phyloP scores from a whole-genome alignment of 2,329 filamentous ascomycete species.

The Daldinia sp. region DNA sequence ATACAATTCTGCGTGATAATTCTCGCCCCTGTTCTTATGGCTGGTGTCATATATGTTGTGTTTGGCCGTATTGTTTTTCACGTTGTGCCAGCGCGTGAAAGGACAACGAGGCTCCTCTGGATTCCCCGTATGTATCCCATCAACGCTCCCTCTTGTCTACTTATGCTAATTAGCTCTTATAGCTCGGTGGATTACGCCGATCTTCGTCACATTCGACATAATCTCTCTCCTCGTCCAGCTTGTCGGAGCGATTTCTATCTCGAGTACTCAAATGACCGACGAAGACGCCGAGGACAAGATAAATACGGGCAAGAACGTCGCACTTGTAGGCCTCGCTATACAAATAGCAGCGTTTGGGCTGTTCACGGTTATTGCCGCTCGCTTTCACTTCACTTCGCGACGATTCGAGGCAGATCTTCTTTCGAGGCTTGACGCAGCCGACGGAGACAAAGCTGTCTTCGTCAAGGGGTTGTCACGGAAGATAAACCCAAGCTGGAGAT shows the following conservation, averaged over 20 bases:
- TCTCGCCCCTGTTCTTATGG: slow-evolving; percentile 56
- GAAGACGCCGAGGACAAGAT: slow-evolving; percentile 50
- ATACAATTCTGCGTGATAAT: slow-evolving; percentile 55
- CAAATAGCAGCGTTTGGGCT: slow-evolving; percentile 61
- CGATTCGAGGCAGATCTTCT: slow-evolving; percentile 51
- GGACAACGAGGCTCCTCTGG: slow-evolving; percentile 54
- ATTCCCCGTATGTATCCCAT: slow-evolving; percentile 48
- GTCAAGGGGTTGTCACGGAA: slow-evolving; percentile 36
- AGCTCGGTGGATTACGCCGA: slow-evolving; percentile 50
- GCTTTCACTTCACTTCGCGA: slow-evolving; percentile 61
- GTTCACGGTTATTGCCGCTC: slow-evolving; percentile 59
- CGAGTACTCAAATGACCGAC: slow-evolving; percentile 52
- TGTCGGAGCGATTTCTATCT: slow-evolving; percentile 55
- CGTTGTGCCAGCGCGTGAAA: slow-evolving; percentile 52
- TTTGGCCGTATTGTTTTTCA: slow-evolving; percentile 57
- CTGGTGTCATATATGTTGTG: slow-evolving; percentile 55
- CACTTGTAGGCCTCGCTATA: slow-evolving; percentile 56
- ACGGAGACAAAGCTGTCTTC: slow-evolving; percentile 52
- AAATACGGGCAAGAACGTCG: slow-evolving; percentile 54
- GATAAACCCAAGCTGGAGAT: slow-evolving; percentile 53
- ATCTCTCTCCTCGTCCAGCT: slow-evolving; percentile 50
- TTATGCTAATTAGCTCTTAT: slow-evolving; percentile 6
- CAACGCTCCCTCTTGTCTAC: neutral
- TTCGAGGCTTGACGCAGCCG: slow-evolving; percentile 46
- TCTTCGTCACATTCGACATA: slow-evolving; percentile 50